Conservation (phyloP, 1,139 yeast species). For the Yarrowia galli region DNA sequence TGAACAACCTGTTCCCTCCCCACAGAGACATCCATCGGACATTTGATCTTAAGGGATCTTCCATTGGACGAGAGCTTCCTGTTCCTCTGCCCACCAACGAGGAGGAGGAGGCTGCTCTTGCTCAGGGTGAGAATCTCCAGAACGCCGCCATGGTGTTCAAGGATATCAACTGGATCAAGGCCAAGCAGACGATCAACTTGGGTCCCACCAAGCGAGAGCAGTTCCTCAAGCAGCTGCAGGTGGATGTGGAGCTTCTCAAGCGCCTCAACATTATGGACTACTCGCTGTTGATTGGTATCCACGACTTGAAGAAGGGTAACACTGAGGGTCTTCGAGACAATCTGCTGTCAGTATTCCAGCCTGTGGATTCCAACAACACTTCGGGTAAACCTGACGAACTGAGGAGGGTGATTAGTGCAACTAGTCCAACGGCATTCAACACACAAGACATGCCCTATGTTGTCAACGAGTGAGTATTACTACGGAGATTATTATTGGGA, state of each 20-base stretch:
- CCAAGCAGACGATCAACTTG: slow-evolving; percentile 65
- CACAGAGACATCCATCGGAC: slow-evolving; percentile 85
- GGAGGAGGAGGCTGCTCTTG: slow-evolving; percentile 40
- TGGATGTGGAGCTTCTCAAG: slow-evolving; percentile 76
- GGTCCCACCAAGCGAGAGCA: slow-evolving; percentile 71
- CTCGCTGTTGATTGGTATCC: slow-evolving; percentile 85
- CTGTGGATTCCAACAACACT: slow-evolving; percentile 46
- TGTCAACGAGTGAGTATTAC: slow-evolving; percentile 42
- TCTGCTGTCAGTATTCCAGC: slow-evolving; percentile 52
- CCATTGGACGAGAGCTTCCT: slow-evolving; percentile 70
- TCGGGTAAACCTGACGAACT: slow-evolving; percentile 50
- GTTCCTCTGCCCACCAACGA: slow-evolving; percentile 36
- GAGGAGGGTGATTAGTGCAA: slow-evolving; percentile 51
- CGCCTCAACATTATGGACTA: slow-evolving; percentile 92
- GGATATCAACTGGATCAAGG: slow-evolving; percentile 86
- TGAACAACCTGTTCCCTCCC: slow-evolving; percentile 97
- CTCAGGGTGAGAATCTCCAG: slow-evolving; percentile 43
- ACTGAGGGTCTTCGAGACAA: slow-evolving; percentile 53
- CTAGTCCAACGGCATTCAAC: slow-evolving; percentile 52
- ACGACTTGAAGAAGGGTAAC: slow-evolving; percentile 69
- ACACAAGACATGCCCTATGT: slow-evolving; percentile 50
- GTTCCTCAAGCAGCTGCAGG: slow-evolving; percentile 71
- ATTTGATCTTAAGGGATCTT: slow-evolving; percentile 92
- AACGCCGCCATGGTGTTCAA: slow-evolving; percentile 62
- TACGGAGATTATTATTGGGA: background rate